phyloP scores from a whole-genome alignment of 169 alveolate genomes.

The Toxoplasma gondii region DNA sequence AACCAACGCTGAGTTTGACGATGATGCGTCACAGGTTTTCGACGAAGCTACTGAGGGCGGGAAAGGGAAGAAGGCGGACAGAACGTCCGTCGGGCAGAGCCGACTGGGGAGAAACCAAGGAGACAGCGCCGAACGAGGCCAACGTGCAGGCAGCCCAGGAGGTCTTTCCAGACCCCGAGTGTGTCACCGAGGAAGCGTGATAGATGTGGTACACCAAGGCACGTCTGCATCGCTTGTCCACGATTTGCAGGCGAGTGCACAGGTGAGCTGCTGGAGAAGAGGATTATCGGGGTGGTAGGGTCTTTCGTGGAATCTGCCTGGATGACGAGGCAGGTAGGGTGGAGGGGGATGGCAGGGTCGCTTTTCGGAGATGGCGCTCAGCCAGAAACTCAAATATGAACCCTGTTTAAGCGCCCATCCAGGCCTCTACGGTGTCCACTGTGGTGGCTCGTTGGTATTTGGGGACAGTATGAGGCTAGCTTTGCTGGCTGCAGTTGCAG shows the following conservation, averaged over 20 bases:
- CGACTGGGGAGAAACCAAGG: neutral
- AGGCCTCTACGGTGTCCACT: too few species aligned
- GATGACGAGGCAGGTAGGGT: too few species aligned
- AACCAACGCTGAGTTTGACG: conserved; percentile 43
- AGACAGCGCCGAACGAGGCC: neutral
- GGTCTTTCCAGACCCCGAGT: neutral
- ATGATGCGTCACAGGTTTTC: neutral
- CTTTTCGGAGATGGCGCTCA: too few species aligned
- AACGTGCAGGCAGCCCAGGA: neutral
- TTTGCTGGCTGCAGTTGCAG: too few species aligned
- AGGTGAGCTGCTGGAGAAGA: neutral
- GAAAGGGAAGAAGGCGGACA: neutral
- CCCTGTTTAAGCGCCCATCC: too few species aligned
- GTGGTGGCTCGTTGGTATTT: too few species aligned
- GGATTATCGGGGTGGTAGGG: too few species aligned
- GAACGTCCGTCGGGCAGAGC: neutral
- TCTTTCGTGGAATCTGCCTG: too few species aligned
- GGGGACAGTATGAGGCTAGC: too few species aligned
- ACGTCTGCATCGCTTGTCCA: conserved; percentile 35
- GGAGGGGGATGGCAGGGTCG: too few species aligned
- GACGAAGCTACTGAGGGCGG: neutral
- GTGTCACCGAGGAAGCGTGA: neutral
- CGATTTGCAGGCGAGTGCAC: neutral
- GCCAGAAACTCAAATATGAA: too few species aligned
- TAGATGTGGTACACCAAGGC: conserved; percentile 24